Percentiles rank a stretch among this genome's conserved stretches.
These are phyloP conservation scores for Botryotinia convoluta DNA, from an alignment of 2,329 filamentous ascomycete genomes.

Conservation along the genomic window DNA sequence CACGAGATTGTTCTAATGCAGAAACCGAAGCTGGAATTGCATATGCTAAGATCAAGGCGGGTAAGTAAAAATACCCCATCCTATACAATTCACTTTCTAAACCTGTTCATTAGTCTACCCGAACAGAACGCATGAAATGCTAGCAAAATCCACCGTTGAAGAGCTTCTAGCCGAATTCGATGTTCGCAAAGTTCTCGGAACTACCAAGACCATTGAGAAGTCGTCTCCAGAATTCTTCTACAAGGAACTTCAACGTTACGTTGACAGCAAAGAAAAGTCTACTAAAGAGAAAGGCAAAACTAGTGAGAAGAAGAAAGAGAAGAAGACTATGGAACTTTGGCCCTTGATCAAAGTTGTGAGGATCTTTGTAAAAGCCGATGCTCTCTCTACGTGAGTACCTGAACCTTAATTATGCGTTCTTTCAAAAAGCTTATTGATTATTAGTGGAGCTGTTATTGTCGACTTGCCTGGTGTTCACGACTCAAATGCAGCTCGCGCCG, in stretches of 20 bases:
- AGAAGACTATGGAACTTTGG: slow-evolving; percentile 42
- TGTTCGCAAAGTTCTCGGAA: slow-evolving; percentile 27
- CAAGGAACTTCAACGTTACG: slow-evolving; percentile 27
- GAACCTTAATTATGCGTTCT: not conserved
- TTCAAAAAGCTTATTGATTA: not conserved
- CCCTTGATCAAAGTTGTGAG: slow-evolving; percentile 42
- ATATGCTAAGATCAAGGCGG: slow-evolving; percentile 49
- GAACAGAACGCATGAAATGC: slow-evolving; percentile 40
- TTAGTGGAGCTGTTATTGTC: slow-evolving; percentile 49
- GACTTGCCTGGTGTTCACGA: slow-evolving; percentile 56
- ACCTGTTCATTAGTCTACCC: slow-evolving; percentile 41
- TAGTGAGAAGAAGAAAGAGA: slow-evolving; percentile 30
- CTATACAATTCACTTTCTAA: slow-evolving; percentile 35
- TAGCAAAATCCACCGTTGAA: slow-evolving; percentile 36
- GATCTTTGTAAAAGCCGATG: slow-evolving; percentile 46
- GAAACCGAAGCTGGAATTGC: slow-evolving; percentile 44
- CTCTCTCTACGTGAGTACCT: slow-evolving; percentile 39
- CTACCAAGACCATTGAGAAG: slow-evolving; percentile 25
- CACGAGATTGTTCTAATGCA: slow-evolving; percentile 28
- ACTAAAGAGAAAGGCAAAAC: slow-evolving; percentile 41
- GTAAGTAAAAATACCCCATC: slow-evolving; percentile 25
- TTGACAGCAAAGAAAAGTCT: slow-evolving; percentile 33
- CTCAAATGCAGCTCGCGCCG: slow-evolving; percentile 47
- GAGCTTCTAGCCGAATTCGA: slow-evolving; percentile 30
- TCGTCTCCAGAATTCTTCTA: slow-evolving; percentile 26